These are phyloP conservation scores for Penicillium digitatum DNA, from an alignment of 2,329 filamentous ascomycete genomes.

Conservation along the genomic window DNA sequence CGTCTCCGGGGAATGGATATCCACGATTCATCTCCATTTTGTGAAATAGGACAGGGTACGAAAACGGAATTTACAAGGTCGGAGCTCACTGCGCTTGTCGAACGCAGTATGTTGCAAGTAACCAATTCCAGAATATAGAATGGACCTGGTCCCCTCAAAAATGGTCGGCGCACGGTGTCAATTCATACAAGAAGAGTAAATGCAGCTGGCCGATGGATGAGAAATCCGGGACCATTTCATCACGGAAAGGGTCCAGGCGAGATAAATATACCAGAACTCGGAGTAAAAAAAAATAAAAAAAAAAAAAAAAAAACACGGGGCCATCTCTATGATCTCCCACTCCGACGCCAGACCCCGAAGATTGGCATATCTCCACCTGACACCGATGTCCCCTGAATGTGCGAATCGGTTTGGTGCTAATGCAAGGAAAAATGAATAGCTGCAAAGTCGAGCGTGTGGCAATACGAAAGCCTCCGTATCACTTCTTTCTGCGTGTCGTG, in stretches of 20 bases:
- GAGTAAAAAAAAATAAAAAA: too few species aligned
- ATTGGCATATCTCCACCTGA: conserved; percentile 12
- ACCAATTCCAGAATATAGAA: neutral
- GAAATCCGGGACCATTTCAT: conserved; percentile 6
- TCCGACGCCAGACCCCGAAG: conserved; percentile 2
- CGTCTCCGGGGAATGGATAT: conserved; percentile 10
- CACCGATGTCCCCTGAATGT: conserved; percentile 3
- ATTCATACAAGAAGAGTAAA: neutral
- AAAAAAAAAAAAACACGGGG: conserved; percentile 2
- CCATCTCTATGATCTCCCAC: conserved; percentile 1
- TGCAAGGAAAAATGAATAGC: conserved; percentile 25
- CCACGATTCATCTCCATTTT: conserved; percentile 18
- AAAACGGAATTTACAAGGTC: neutral
- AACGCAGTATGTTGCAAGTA: neutral
- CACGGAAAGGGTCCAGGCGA: neutral
- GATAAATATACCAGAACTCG: conserved; percentile 5
- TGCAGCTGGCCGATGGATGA: conserved; percentile 11
- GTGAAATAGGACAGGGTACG: neutral
- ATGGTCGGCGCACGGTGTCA: neutral
- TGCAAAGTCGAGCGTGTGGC: conserved; percentile 19
- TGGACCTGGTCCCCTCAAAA: neutral
- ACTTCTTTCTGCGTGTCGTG: conserved; percentile 10
- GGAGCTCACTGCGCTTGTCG: neutral
- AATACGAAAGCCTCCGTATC: conserved; percentile 18
- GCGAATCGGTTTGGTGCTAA: conserved; percentile 8